These are phyloP conservation scores for Xerocomus potaroensis DNA, from an alignment of 768 basidiomycete genomes.

Conservation along the genomic window DNA sequence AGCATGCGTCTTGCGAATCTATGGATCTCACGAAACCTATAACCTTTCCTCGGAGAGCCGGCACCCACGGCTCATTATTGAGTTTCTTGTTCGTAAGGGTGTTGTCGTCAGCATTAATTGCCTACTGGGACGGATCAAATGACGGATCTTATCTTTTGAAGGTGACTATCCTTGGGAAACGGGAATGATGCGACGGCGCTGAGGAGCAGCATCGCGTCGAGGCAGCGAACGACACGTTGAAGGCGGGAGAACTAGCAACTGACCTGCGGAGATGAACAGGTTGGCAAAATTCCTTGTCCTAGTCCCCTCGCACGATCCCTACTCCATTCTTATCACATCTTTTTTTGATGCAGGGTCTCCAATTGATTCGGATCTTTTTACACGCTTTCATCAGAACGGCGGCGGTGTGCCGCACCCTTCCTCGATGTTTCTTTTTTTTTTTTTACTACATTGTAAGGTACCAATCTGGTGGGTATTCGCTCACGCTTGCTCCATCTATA, in stretches of 20 bases:
- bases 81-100: background rate
- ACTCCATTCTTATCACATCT: background rate
- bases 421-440: background rate
- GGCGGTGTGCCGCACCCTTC: background rate
- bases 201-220: background rate
- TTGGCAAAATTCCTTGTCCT: background rate
- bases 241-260: background rate
- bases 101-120: background rate
- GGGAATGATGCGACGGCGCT: conserved; percentile 1
- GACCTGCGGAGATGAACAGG: conserved; percentile 1
- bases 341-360: background rate
- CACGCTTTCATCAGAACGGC: background rate
- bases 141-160: background rate
- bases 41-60: background rate
- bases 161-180: background rate
- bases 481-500: background rate
- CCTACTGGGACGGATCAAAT: background rate
- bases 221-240: background rate
- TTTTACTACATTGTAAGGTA: background rate
- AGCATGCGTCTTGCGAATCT: background rate
- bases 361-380: background rate
- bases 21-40: background rate
- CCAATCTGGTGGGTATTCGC: background rate
- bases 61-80: background rate
- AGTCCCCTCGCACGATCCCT: background rate